Evolutionary conservation across 192 early-diverging fungal genomes (phyloP), one percentile per base, ranked within the genome.

Genomic region (Entophlyctis luteolus): DNA sequence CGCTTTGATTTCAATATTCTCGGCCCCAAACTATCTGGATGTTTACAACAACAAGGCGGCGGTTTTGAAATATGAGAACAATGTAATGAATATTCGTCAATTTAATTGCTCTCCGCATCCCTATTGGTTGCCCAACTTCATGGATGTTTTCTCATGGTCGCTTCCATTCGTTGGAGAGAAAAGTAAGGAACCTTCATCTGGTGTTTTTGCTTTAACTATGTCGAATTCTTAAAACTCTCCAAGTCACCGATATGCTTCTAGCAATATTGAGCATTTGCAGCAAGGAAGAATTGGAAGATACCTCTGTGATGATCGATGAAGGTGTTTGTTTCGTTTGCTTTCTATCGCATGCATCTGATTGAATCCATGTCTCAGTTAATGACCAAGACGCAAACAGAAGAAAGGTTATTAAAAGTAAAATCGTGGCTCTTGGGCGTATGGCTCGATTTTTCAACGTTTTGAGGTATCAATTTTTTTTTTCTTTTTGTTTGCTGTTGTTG

Each of bases 11-110:
- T 95, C 94, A 10, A 93, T 97, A 47, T 97, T 97, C 68, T 95
- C 93, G 22, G 95, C 95, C 48, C 95, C 95, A 36, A 97, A 97
- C 75, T 97, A 97, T 72, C 81, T 97, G 38, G 95, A 96, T 70
- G 88, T 96, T 12, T 97, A 97, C 77, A 95, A 95, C 80, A 97
- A 97, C 83, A 97, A 97, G 76, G 95, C 93, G 34, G 95, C 95
- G 22, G 89, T 97, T 25, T 75, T 97, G 42, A 97, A 97, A 73
- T 97, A 97, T 73, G 95, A 97, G 73, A 94, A 95, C 80, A 97
- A 97, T 62, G 91, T 97, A 29, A 94, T 98, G 93, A 98, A 98
- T 81, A 98, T 98, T 73, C 87, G 95, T 46, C 93, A 96, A 73
- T 91, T 87, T 63, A 93, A 93, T 75, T 90, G 87, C 71, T 91